Conservation (phyloP, 2,329 filamentous ascomycete species). For the Xylariaceae sp. region DNA sequence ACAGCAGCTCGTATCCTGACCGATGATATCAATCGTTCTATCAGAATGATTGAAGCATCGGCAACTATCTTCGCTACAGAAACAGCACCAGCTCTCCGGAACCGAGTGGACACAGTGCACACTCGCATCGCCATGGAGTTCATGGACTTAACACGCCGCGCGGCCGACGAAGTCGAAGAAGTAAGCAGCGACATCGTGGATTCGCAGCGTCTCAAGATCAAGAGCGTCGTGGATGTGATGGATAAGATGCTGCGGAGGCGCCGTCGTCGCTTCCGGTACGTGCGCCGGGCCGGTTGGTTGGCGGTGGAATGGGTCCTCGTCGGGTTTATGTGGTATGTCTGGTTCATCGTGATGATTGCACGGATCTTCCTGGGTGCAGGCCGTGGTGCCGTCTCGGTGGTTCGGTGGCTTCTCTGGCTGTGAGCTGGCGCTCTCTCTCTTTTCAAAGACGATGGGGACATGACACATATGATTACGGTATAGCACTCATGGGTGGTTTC, state of each 20-base stretch:
- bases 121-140: conserved; percentile 48
- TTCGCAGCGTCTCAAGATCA: conserved; percentile 72
- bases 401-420: conserved; percentile 83
- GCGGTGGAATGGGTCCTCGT: conserved; percentile 83
- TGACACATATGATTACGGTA: background rate
- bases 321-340: conserved; percentile 89
- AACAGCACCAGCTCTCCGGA: conserved; percentile 50
- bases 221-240: conserved; percentile 73
- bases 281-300: conserved; percentile 72
- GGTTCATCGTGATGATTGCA: conserved; percentile 78
- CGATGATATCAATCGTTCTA: conserved; percentile 42
- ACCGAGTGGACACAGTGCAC: conserved; percentile 44
- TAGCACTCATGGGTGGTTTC: background rate
- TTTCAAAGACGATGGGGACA: background rate
- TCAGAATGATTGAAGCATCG: conserved; percentile 53
- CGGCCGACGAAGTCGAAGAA: conserved; percentile 74
- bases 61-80: conserved; percentile 55
- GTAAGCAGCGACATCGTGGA: conserved; percentile 71
- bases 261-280: conserved; percentile 63
- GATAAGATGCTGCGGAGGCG: conserved; percentile 69
- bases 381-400: conserved; percentile 51
- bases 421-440: conserved; percentile 30
- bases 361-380: conserved; percentile 60
- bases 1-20: conserved; percentile 49
- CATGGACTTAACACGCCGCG: conserved; percentile 56